Conservation (phyloP, 2,329 filamentous ascomycete species). For the Fusarium sp. region DNA sequence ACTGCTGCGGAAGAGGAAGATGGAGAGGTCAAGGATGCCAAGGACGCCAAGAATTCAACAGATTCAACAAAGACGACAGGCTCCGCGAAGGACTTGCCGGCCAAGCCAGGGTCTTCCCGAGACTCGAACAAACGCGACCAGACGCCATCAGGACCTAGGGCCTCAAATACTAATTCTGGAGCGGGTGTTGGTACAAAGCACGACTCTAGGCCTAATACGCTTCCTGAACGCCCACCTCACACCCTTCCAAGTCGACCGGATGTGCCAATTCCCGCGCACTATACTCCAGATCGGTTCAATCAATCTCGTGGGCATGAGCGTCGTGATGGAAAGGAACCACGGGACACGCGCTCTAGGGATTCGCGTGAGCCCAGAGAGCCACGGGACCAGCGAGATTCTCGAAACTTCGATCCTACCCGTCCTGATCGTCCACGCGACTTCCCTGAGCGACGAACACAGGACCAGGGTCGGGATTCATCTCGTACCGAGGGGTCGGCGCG, state of each 20-base stretch:
- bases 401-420: conserved; percentile 58
- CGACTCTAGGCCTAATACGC: conserved; percentile 53
- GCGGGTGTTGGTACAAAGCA: conserved; percentile 34
- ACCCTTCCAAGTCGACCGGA: conserved; percentile 71
- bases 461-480: conserved; percentile 49
- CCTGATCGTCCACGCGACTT: conserved; percentile 59
- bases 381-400: conserved; percentile 54
- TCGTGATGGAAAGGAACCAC: conserved; percentile 55
- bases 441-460: conserved; percentile 59
- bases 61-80: conserved; percentile 30
- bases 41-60: conserved; percentile 43
- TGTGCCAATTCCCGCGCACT: conserved; percentile 65
- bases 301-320: conserved; percentile 58
- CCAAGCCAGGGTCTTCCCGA: conserved; percentile 49
- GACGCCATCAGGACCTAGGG: conserved; percentile 39
- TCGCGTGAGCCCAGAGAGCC: conserved; percentile 55
- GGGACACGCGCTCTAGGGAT: conserved; percentile 54
- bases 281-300: conserved; percentile 61
- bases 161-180: conserved; percentile 47
- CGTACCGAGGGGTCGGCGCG: conserved; percentile 54
- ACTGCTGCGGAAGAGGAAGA: conserved; percentile 71
- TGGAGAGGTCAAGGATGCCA: conserved; percentile 77
- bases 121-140: conserved; percentile 49
- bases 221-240: conserved; percentile 56
- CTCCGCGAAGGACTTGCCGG: conserved; percentile 52